These are phyloP conservation scores for Fusarium papillatum DNA, from an alignment of 2,329 filamentous ascomycete species.

Conservation along the genomic window DNA sequence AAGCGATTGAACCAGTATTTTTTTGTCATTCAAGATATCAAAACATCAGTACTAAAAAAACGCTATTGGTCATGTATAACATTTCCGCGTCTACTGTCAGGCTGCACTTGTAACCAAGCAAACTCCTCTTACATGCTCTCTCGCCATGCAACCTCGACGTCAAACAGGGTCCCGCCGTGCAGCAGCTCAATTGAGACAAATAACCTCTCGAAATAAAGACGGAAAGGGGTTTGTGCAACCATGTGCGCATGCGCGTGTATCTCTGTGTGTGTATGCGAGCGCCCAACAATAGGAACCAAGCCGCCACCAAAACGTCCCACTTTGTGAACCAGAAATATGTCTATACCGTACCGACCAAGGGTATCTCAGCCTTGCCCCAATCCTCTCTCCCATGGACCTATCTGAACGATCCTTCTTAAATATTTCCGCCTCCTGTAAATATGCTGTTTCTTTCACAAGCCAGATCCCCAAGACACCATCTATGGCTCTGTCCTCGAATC, in stretches of 20 bases:
- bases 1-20: constrained; percentile 14
- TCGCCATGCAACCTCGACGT: constrained; percentile 26
- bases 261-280: constrained; percentile 29
- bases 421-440: constrained; percentile 22
- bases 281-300: constrained; percentile 31
- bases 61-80: constrained; percentile 31
- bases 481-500: constrained; percentile 30
- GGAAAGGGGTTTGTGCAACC: constrained; percentile 23
- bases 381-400: constrained; percentile 25
- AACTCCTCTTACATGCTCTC: constrained; percentile 35
- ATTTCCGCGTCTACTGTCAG: constrained; percentile 35
- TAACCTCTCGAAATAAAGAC: constrained; percentile 25
- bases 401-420: constrained; percentile 34
- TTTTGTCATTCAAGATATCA: neutral
- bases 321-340: constrained; percentile 46
- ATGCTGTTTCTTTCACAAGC: constrained; percentile 1
- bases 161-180: constrained; percentile 14
- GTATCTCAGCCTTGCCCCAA: constrained; percentile 50
- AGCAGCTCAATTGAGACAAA: constrained; percentile 23
- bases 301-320: constrained; percentile 25
- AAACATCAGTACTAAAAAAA: constrained; percentile 11
- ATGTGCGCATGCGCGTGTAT: constrained; percentile 32
- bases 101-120: constrained; percentile 23
- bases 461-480: constrained; percentile 3
- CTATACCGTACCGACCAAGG: constrained; percentile 51